phyloP scores from a whole-genome alignment of 2,329 filamentous ascomycete species.

The Verticillium nubilum region DNA sequence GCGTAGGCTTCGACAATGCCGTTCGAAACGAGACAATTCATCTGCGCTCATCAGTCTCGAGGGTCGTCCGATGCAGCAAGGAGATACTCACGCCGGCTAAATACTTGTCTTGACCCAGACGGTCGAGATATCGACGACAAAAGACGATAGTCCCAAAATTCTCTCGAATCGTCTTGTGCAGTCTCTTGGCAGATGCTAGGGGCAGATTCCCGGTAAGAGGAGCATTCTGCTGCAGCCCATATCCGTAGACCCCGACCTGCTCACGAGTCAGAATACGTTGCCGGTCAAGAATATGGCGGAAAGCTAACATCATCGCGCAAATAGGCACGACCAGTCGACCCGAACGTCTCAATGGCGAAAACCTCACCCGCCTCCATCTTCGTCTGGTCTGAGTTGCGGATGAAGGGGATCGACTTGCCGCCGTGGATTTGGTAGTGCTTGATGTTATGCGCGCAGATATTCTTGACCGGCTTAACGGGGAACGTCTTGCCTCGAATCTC shows the following conservation, averaged over 20 bases:
- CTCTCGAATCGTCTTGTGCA: slow-evolving; percentile 53
- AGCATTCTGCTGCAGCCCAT: slow-evolving; percentile 35
- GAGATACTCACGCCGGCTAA: slow-evolving; percentile 43
- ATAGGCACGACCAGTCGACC: slow-evolving; percentile 84
- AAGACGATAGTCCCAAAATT: slow-evolving; percentile 60
- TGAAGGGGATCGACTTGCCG: slow-evolving; percentile 88
- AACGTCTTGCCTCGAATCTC: slow-evolving; percentile 74
- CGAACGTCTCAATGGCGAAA: slow-evolving; percentile 95
- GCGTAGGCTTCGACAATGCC: slow-evolving; percentile 52
- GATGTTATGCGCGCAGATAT: slow-evolving; percentile 87
- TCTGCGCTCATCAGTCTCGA: slow-evolving; percentile 25
- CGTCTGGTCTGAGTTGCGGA: slow-evolving; percentile 79
- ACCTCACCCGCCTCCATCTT: slow-evolving; percentile 98
- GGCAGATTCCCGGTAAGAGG: slow-evolving; percentile 27
- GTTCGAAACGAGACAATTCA: slow-evolving; percentile 51
- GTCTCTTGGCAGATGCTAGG: slow-evolving; percentile 47
- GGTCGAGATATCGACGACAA: slow-evolving; percentile 56
- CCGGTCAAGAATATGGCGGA: neutral
- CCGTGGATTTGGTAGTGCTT: slow-evolving; percentile 86
- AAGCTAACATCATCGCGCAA: slow-evolving; percentile 70
- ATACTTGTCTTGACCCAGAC: slow-evolving; percentile 56
- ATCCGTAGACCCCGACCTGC: slow-evolving; percentile 46
- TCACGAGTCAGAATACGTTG: rapidly evolving
- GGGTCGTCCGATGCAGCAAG: rapidly evolving
- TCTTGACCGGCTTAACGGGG: slow-evolving; percentile 79